phyloP scores from a whole-genome alignment of 306 rosid genomes.

The Medicago ruthenica region DNA sequence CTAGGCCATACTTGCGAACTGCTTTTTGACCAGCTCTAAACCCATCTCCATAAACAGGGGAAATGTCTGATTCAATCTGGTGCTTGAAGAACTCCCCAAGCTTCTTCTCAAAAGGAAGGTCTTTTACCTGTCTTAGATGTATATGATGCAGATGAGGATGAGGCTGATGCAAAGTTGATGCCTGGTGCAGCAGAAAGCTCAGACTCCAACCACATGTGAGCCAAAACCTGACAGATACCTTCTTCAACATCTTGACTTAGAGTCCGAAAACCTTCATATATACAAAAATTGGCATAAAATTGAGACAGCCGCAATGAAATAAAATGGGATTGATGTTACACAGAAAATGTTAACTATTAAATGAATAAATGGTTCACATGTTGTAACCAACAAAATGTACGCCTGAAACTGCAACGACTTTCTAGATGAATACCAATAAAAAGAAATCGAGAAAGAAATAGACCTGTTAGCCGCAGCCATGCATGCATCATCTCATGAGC shows the following conservation, averaged over 20 bases:
- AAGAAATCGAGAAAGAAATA: slow-evolving; percentile 15
- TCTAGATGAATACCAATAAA: slow-evolving; percentile 29
- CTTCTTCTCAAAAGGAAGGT: slow-evolving; percentile 74
- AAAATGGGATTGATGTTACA: slow-evolving; percentile 4
- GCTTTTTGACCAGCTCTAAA: slow-evolving; percentile 91
- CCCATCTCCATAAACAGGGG: slow-evolving; percentile 95
- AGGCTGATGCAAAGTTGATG: slow-evolving; percentile 60
- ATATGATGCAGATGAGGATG: slow-evolving; percentile 60
- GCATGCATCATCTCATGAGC: slow-evolving; percentile 99
- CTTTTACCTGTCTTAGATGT: slow-evolving; percentile 55
- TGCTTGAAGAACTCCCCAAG: slow-evolving; percentile 95
- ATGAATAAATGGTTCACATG: slow-evolving; percentile 24
- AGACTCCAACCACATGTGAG: slow-evolving; percentile 90
- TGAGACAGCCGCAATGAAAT: slow-evolving; percentile 30
- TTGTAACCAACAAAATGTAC: slow-evolving; percentile 32
- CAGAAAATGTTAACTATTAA: slow-evolving; percentile 21
- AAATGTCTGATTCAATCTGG: slow-evolving; percentile 95
- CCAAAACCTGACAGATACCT: slow-evolving; percentile 98
- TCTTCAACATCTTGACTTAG: slow-evolving; percentile 96
- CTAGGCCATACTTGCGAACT: slow-evolving; percentile 80
- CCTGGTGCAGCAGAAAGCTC: slow-evolving; percentile 71
- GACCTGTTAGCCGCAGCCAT: slow-evolving; percentile 95
- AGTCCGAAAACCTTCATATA: slow-evolving; percentile 78
- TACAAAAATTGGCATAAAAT: slow-evolving; percentile 28
- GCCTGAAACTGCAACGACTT: slow-evolving; percentile 15